These are phyloP conservation scores for Tolypocladium ophioglossoides DNA, from an alignment of 2,329 filamentous ascomycete species.

Conservation along the genomic window DNA sequence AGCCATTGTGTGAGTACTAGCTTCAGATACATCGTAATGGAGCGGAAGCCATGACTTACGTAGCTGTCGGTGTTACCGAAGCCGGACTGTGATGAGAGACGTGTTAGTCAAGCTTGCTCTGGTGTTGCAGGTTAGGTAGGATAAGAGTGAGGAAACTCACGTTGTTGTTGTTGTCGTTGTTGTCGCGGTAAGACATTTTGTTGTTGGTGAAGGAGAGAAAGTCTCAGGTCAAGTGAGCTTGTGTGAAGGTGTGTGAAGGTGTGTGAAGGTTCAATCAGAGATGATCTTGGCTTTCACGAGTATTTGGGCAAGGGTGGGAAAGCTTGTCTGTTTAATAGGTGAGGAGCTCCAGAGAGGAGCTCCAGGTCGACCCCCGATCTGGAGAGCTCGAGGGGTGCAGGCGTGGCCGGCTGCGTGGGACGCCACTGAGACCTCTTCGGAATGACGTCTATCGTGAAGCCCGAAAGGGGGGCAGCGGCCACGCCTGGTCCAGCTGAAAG, in stretches of 20 bases:
- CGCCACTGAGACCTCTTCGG: neutral
- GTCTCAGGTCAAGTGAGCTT: neutral
- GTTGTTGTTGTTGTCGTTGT: conserved; percentile 21
- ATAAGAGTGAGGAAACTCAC: conserved; percentile 12
- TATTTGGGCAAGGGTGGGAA: neutral
- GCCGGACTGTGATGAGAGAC: conserved; percentile 10
- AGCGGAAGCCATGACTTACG: conserved; percentile 7
- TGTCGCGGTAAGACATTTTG: conserved; percentile 36
- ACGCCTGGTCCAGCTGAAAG: conserved; percentile 6
- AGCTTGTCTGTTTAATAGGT: neutral
- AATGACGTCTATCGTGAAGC: conserved; percentile 3
- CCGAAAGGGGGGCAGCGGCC: conserved; percentile 2
- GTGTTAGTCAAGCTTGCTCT: neutral
- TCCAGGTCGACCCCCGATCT: neutral
- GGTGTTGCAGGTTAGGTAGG: neutral
- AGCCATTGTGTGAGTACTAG: neutral
- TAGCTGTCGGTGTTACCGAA: conserved; percentile 15
- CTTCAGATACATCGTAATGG: neutral
- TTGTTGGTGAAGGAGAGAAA: conserved; percentile 4
- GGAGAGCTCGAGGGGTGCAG: neutral
- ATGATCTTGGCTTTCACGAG: neutral
- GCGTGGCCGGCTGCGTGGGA: neutral
- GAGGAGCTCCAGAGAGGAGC: neutral
- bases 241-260: too few relatives aligned
- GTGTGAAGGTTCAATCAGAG: neutral